Percentiles rank a stretch among this genome's conserved stretches.
phyloP scores from a whole-genome alignment of 768 basidiomycete species.

The Suillus weaverae region DNA sequence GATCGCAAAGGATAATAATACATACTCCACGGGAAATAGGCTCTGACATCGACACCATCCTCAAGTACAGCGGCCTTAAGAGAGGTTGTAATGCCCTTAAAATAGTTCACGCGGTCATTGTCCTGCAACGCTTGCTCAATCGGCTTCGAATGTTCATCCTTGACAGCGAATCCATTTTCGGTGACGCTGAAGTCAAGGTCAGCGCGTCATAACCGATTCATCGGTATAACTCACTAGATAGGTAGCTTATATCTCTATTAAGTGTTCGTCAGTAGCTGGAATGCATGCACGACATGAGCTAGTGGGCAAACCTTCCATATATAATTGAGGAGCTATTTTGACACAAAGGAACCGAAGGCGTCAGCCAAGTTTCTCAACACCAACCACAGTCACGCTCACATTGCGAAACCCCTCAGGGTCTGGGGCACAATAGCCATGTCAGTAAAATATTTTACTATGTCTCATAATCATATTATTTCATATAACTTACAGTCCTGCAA shows the following conservation, averaged over 20 bases:
- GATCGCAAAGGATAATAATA: slow-evolving; percentile 9
- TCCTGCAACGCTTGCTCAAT: slow-evolving; percentile 56
- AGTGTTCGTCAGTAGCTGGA: slow-evolving; percentile 6
- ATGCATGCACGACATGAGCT: neutral
- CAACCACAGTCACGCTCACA: slow-evolving; percentile 27
- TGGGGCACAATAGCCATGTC: slow-evolving; percentile 18
- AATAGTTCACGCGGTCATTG: slow-evolving; percentile 66
- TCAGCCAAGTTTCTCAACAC: neutral
- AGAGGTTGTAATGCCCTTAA: slow-evolving; percentile 54
- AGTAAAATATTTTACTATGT: neutral
- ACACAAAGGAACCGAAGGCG: neutral
- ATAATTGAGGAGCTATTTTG: slow-evolving; percentile 58
- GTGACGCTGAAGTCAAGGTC: slow-evolving; percentile 48
- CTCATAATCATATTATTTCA: neutral
- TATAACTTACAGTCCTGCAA: slow-evolving; percentile 57
- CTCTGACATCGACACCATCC: slow-evolving; percentile 61
- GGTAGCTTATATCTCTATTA: slow-evolving; percentile 47
- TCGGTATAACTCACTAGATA: slow-evolving; percentile 45
- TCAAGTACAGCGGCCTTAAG: slow-evolving; percentile 58
- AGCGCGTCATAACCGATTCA: neutral
- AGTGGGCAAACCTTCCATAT: slow-evolving; percentile 54
- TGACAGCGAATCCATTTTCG: slow-evolving; percentile 73
- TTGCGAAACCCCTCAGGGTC: slow-evolving; percentile 69
- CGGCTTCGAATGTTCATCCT: slow-evolving; percentile 56
- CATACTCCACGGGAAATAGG: slow-evolving; percentile 72